Conservation (phyloP, 2,329 filamentous ascomycete genomes). For the Fusarium pseudoanthophilum region DNA sequence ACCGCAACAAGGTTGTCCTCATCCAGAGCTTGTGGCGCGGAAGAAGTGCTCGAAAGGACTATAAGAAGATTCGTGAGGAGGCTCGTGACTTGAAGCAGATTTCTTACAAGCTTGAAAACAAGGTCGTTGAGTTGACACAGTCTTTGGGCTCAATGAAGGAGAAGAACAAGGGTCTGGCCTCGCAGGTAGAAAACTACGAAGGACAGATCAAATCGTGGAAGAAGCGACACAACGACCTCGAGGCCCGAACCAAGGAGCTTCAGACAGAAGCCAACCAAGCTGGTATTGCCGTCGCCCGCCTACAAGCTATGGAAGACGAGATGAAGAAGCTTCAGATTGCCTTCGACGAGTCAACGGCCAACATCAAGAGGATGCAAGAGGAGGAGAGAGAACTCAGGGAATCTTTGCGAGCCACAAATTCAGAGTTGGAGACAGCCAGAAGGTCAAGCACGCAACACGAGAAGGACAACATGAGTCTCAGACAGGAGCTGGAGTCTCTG, state of each 20-base stretch:
- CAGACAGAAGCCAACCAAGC: conserved; percentile 98
- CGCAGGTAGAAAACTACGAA: conserved; percentile 95
- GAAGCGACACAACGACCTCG: conserved; percentile 87
- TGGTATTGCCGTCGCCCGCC: conserved; percentile 89
- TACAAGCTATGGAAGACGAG: conserved; percentile 93
- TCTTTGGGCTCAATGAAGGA: conserved; percentile 90
- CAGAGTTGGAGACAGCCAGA: conserved; percentile 83
- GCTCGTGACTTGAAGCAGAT: conserved; percentile 99
- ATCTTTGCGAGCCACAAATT: conserved; percentile 79
- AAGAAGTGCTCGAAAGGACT: conserved; percentile 79
- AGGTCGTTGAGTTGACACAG: conserved; percentile 98
- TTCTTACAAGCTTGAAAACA: conserved; percentile 99
- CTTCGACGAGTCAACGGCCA: conserved; percentile 89
- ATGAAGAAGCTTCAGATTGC: conserved; percentile 90
- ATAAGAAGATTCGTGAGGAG: conserved; percentile 93
- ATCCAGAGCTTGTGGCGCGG: conserved; percentile 95
- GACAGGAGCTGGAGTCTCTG: conserved; percentile 88
- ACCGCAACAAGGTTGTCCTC: conserved; percentile 88
- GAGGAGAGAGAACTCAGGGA: conserved; percentile 90
- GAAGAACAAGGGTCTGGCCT: conserved; percentile 89
- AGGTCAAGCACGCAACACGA: conserved; percentile 80
- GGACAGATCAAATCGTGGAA: conserved; percentile 96
- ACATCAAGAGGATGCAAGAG: conserved; percentile 93
- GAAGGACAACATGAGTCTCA: conserved; percentile 84
- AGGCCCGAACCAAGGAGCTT: conserved; percentile 90